A percentile compares a stretch with the other conserved stretches of the same genome.
These are phyloP conservation scores for Leishmania major DNA, from an alignment of 208 protist genomes.

Conservation along the genomic window DNA sequence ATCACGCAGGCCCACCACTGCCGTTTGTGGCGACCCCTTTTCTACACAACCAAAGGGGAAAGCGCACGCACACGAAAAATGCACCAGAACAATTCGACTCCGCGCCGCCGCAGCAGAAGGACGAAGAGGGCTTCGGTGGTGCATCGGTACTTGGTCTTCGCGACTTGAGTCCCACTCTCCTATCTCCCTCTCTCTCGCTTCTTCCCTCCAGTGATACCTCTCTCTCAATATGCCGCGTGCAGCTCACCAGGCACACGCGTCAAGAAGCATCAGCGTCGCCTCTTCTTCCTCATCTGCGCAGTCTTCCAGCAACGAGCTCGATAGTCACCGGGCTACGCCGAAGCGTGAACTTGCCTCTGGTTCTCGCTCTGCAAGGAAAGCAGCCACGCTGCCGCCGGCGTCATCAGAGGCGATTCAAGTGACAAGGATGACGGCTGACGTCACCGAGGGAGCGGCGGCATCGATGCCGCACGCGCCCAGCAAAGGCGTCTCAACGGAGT, in stretches of 20 bases:
- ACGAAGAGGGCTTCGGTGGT: neutral
- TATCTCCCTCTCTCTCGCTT: conserved; percentile 3
- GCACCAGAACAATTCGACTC: neutral
- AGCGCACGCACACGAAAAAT: neutral
- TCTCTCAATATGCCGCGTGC: neutral
- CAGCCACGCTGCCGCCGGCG: neutral
- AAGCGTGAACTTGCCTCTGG: neutral
- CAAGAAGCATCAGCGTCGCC: neutral
- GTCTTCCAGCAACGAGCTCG: neutral
- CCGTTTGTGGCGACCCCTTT: too few species aligned
- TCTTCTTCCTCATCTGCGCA: neutral
- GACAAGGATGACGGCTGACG: neutral
- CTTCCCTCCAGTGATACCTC: neutral
- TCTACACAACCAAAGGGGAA: neutral
- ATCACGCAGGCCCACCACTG: neutral
- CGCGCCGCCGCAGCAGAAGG: neutral
- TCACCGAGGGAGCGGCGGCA: neutral
- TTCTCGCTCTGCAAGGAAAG: neutral
- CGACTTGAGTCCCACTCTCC: neutral
- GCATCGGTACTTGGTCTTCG: neutral
- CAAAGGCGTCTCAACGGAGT: conserved; percentile 14
- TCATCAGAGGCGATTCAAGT: neutral
- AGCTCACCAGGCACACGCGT: neutral
- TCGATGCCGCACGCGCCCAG: neutral
- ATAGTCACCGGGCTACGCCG: neutral